phyloP scores from a whole-genome alignment of 176 grass and related monocot genomes.

The Aegilops bicornis region DNA sequence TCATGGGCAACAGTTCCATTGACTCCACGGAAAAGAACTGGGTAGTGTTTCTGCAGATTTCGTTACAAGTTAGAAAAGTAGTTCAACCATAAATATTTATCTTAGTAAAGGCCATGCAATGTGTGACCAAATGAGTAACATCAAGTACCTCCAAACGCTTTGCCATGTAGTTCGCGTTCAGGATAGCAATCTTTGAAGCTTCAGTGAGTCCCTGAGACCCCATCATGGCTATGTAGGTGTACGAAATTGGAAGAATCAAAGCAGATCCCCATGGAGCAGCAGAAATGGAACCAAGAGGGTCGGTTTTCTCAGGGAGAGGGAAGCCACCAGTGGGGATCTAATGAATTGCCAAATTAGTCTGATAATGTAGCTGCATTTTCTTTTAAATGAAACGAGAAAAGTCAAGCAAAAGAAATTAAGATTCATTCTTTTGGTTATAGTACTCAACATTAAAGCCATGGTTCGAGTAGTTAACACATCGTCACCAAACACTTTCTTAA shows the following conservation, averaged over 20 bases:
- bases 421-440: background rate
- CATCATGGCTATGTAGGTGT: conserved; percentile 99
- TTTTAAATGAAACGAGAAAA: conserved; percentile 14
- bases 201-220: conserved; percentile 91
- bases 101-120: background rate
- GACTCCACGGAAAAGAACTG: conserved; percentile 98
- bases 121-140: background rate
- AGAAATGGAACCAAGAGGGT: conserved; percentile 88
- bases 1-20: conserved; percentile 97
- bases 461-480: background rate
- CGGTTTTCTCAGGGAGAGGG: conserved; percentile 77
- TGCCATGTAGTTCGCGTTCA: conserved; percentile 99
- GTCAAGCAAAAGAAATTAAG: background rate
- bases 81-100: conserved; percentile 15
- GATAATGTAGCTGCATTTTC: background rate
- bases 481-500: background rate
- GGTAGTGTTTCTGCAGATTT: conserved; percentile 82
- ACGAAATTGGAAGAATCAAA: conserved; percentile 97
- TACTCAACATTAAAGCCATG: background rate
- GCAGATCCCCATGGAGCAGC: conserved; percentile 99
- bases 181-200: conserved; percentile 95
- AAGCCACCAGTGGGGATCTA: conserved; percentile 89
- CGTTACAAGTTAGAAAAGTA: conserved; percentile 20
- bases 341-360: conserved; percentile 10
- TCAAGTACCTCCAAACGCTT: conserved; percentile 91